phyloP scores from a whole-genome alignment of 2,329 filamentous ascomycete genomes.

The Arthrobotrys megalospora region DNA sequence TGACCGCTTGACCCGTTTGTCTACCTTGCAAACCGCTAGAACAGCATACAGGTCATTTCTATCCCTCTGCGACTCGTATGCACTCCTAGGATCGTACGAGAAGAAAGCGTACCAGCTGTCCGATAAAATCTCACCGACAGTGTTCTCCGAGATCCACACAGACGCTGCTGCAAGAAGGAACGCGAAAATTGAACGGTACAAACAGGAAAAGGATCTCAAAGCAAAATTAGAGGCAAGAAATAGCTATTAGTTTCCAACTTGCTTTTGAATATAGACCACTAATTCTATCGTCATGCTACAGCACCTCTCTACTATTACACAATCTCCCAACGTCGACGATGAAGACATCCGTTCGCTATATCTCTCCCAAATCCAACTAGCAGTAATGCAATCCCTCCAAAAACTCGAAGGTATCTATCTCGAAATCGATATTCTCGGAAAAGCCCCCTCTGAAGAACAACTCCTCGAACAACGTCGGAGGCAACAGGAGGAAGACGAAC shows the following conservation, averaged over 20 bases:
- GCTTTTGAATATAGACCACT: background rate
- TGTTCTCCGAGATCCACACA: constrained; percentile 51
- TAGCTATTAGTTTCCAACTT: too few species aligned
- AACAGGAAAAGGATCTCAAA: constrained; percentile 87
- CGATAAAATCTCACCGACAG: constrained; percentile 38
- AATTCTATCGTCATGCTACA: background rate
- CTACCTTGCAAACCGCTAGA: constrained; percentile 76
- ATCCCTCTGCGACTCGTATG: constrained; percentile 82
- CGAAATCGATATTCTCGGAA: constrained; percentile 85
- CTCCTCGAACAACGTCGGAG: constrained; percentile 66
- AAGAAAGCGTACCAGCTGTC: constrained; percentile 73
- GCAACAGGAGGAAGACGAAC: constrained; percentile 68
- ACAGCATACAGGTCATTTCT: constrained; percentile 84
- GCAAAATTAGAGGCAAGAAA: constrained; percentile 79
- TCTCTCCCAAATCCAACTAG: constrained; percentile 80
- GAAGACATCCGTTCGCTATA: constrained; percentile 84
- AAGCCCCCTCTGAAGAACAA: constrained; percentile 74
- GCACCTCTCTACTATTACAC: constrained; percentile 38
- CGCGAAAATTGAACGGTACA: constrained; percentile 87
- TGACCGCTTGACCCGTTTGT: constrained; percentile 70
- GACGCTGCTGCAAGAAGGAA: constrained; percentile 80
- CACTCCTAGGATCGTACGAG: constrained; percentile 77
- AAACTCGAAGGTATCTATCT: constrained; percentile 87
- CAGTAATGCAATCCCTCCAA: constrained; percentile 85
- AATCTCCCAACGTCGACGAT: constrained; percentile 79